Evolutionary conservation across 177 flowering plant species (phyloP).

Genomic region (Vitis hybrid): DNA sequence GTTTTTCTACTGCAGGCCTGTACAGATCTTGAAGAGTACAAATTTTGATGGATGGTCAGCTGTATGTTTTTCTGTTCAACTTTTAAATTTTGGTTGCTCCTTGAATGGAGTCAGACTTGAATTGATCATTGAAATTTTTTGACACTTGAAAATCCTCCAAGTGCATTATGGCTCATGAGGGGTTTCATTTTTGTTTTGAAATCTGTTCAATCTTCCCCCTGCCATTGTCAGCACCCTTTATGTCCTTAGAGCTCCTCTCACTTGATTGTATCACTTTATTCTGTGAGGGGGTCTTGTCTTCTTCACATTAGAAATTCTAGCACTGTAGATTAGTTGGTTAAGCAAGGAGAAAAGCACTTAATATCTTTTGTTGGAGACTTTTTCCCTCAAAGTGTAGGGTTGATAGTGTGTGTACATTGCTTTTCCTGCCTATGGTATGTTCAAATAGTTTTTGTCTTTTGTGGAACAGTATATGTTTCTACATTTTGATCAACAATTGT

Average conservation of each 20-base stretch:
- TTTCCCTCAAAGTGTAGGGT: too few relatives aligned
- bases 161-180: neutral
- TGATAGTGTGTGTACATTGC: too few relatives aligned
- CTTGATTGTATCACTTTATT: neutral
- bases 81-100: neutral
- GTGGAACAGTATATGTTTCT: too few relatives aligned
- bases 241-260: neutral
- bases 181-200: neutral
- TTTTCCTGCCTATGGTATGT: too few relatives aligned
- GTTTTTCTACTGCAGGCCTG: conserved; percentile 68
- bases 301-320: neutral
- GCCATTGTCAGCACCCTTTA: neutral
- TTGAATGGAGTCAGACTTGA: neutral
- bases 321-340: neutral
- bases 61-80: conserved; percentile 46
- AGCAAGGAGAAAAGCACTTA: too few relatives aligned
- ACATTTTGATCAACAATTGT: too few relatives aligned
- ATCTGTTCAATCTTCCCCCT: too few relatives aligned
- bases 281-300: neutral
- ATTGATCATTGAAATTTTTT: neutral
- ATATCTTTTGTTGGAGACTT: too few relatives aligned
- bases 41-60: conserved; percentile 94
- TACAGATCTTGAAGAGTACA: conserved; percentile 83
- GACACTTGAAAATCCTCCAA: neutral
- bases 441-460: too few relatives aligned